Evolutionary conservation across 805 yeast species (phyloP).

Genomic region (Starmerella geochares): DNA sequence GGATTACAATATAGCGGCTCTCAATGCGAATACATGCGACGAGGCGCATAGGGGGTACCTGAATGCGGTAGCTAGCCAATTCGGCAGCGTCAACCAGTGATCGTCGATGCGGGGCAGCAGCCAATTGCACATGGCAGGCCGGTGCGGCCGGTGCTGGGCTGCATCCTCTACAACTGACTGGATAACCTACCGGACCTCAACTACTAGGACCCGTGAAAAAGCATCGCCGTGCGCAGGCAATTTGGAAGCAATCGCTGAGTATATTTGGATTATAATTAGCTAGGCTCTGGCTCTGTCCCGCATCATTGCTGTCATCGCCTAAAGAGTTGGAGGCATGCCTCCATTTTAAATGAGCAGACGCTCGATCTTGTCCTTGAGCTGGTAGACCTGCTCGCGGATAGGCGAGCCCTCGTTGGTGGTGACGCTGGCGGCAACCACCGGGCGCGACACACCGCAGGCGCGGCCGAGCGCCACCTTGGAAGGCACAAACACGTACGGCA

Average conservation of each 20-base stretch:
- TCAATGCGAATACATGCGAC: no score
- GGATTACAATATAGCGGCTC: neutral
- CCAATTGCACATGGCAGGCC: no score
- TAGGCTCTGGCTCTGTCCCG: constrained; percentile 27
- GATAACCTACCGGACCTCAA: no score
- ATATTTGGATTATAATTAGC: neutral
- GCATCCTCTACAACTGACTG: no score
- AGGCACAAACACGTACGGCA: constrained; percentile 97
- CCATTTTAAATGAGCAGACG: constrained; percentile 69
- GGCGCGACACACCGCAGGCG: constrained; percentile 99
- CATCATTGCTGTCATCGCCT: constrained; percentile 27
- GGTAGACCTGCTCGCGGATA: constrained; percentile 91
- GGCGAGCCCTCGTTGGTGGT: constrained; percentile 98
- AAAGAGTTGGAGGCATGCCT: neutral
- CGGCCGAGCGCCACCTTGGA: constrained; percentile 98
- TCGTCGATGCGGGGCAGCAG: no score
- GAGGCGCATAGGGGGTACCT: no score
- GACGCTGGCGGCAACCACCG: constrained; percentile 96
- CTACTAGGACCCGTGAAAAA: no score
- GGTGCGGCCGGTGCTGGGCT: no score
- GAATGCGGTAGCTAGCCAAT: no score
- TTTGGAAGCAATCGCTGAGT: no score
- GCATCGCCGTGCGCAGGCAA: no score
- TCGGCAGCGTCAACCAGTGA: no score
- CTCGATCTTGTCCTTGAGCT: constrained; percentile 98